Base-by-base conservation (phyloP, 345 rosid species). In the Heritiera littoralis region DNA sequence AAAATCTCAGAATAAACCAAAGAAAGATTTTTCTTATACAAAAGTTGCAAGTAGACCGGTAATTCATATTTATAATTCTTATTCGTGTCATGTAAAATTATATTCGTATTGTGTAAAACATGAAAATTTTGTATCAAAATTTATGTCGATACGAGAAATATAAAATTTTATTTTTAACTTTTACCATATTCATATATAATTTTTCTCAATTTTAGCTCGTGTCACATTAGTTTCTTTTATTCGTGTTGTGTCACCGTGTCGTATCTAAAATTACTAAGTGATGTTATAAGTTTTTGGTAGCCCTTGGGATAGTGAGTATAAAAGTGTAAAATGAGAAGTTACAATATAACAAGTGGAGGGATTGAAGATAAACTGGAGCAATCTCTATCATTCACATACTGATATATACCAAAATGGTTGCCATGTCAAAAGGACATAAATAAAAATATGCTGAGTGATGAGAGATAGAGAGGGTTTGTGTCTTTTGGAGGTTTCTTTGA, bases 401-500 rank as follows among this genome's bases (percentile, higher is more conserved):
- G 68, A 45, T 38, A 23, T 17, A 43, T 35, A 35, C 46, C 9
- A 45, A 59, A 45, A 63, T 66, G 74, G 61, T 54, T 40, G 55
- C 61, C 38, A 35, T 35, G 38, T 35, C 68, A 46, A 64, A 67
- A 66, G 41, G 77, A 82, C 6, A 74, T n/a, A 40, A 40, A 40
- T 4, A 3, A 40, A 40, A 40, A 2, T 40, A 40, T 40, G 43
- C 43, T 40, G 70, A 49, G 45, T 7, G 75, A 20, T 23, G 12
- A 40, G 43, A 40, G 43, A 40, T 40, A 43, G 74, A 28, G 66
- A 59, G 79, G 35, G 71, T 73, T 67, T 51, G 1, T 28, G 14
- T 20, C 49, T 14, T 40, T 30, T 1, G 74, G 46, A 35, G 11
- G 78, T 48, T 81, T 63, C 75, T 75, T 79, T 66, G 76, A 86